These are phyloP conservation scores for Coemansia aciculifera DNA, from an alignment of 192 early-diverging fungal species.

Conservation along the genomic window DNA sequence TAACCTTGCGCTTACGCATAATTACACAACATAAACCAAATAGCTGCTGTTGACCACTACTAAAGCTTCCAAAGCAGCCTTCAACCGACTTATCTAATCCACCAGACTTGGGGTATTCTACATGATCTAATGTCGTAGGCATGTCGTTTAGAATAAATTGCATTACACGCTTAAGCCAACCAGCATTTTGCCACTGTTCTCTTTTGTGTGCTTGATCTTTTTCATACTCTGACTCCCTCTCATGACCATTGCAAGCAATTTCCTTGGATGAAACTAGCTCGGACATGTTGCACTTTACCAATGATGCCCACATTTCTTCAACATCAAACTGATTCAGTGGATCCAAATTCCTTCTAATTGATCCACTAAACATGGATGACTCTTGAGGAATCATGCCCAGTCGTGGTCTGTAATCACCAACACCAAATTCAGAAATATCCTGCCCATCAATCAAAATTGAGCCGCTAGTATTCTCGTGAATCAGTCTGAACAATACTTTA, in stretches of 20 bases:
- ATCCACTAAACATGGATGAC: constrained; percentile 63
- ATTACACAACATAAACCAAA: constrained; percentile 64
- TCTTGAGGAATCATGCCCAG: constrained; percentile 62
- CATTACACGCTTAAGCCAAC: constrained; percentile 6
- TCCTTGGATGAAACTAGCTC: background rate
- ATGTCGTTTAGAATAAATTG: background rate
- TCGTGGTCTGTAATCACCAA: constrained; percentile 60
- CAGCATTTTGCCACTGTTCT: constrained; percentile 17
- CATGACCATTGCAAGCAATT: background rate
- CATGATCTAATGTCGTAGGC: background rate
- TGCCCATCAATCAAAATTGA: constrained; percentile 76
- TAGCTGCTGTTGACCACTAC: constrained; percentile 62
- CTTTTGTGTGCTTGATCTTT: background rate
- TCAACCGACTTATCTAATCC: background rate
- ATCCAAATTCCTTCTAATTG: constrained; percentile 67
- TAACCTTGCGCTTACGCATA: constrained; percentile 50
- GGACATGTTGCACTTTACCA: constrained; percentile 22
- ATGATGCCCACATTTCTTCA: constrained; percentile 19
- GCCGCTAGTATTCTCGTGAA: constrained; percentile 58
- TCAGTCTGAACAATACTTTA: constrained; percentile 60
- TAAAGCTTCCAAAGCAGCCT: constrained; percentile 8
- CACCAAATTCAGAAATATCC: constrained; percentile 69
- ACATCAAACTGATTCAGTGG: constrained; percentile 50
- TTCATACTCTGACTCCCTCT: constrained; percentile 6
- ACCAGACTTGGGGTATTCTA: background rate